Evolutionary conservation across 2,329 filamentous ascomycete genomes (phyloP), one percentile per base, ranked within the genome.

Genomic region (Celoporthe dispersa): DNA sequence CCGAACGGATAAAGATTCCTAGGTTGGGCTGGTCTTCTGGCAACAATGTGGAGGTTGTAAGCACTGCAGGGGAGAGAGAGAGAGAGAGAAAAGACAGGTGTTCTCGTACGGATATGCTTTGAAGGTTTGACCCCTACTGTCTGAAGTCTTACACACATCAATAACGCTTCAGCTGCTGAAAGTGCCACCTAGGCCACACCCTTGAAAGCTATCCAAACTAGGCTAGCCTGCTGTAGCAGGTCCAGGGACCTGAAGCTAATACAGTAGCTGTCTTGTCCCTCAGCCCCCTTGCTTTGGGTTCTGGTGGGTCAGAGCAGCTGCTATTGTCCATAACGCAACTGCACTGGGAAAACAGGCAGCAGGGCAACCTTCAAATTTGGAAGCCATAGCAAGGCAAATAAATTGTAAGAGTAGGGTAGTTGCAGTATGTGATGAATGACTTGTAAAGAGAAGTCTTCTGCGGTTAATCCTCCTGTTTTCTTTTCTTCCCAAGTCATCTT

Each of bases 141-240:
- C 41, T 22, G 39, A 60, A 3, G 28, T 31, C 19, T 35, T 28
- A 48, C 25, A 65, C 33, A 37, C 33, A 5, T 22, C 8, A 51
- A 64, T 31, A 19, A 41, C 22, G 41, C 41, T 25, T 53, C 37
- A 2, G 60, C 53, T 35, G n/a, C 60, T 61, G 66, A 63, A 72
- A 72, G 66, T 48, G 62, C 68, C 70, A 72, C 70, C 68, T 72
- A 41, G 60, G 39, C 66, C 31, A 31, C 59, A 60, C 68, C 62
- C 33, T 68, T 33, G 68, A 35, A 35, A 72, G 70, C 70, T 72
- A 33, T 72, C 68, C 68, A 37, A 68, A 72, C 63, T 25, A 66
- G 70, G 70, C 48, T 72, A 72, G 70, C 33, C 31, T 44, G 51
- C 51, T 12, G 14, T n/a, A 37, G 14, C 28, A 37, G 33, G 35